A percentile compares a stretch with the other conserved stretches of the same genome.
Evolutionary conservation across 75 land plant species (phyloP).

Genomic region (Selaginella tamariscina): DNA sequence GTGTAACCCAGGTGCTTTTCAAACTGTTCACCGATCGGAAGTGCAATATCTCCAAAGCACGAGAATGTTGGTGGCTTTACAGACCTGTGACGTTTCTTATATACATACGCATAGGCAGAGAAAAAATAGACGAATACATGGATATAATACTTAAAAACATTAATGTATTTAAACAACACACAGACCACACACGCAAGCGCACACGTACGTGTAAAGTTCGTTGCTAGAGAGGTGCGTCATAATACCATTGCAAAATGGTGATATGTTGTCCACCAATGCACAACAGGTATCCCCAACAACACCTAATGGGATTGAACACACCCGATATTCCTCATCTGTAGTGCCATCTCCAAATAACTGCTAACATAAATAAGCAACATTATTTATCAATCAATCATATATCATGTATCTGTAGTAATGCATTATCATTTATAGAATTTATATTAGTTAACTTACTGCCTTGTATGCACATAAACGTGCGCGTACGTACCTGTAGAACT

Average conservation of each 20-base stretch:
- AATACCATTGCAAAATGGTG: conserved; percentile 83
- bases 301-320: conserved; percentile 83
- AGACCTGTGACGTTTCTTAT: too few species aligned
- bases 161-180: too few species aligned
- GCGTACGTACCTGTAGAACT: conserved; percentile 78
- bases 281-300: conserved; percentile 87
- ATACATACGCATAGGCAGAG: too few species aligned
- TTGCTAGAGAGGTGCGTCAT: conserved; percentile 88
- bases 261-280: conserved; percentile 72
- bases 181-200: too few species aligned
- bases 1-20: conserved; percentile 78
- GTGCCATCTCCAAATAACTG: conserved; percentile 91
- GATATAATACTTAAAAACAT: too few species aligned
- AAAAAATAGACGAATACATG: too few species aligned
- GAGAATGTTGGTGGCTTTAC: conserved; percentile 91
- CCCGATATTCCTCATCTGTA: conserved; percentile 87
- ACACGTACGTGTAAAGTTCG: conserved; percentile 75
- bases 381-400: too few species aligned
- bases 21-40: conserved; percentile 85
- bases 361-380: too few species aligned
- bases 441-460: too few species aligned
- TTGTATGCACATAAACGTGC: too few species aligned
- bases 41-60: conserved; percentile 85
- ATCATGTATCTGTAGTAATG: too few species aligned
- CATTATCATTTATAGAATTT: too few species aligned